Conservation (phyloP, 441 rosid species). For the Sinapis alba region DNA sequence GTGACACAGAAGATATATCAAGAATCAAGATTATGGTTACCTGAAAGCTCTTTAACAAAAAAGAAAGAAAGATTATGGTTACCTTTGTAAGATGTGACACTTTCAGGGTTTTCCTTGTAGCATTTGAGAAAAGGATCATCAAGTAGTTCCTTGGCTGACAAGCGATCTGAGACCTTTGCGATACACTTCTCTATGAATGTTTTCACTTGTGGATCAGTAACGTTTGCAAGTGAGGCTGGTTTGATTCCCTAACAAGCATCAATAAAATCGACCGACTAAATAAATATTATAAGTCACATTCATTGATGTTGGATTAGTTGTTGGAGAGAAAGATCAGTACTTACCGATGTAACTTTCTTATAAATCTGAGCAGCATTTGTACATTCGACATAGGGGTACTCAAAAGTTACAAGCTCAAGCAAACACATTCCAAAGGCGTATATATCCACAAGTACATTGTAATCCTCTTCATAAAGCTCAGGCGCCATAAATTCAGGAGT, state of each 20-base stretch:
- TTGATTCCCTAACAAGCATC: constrained; percentile 61
- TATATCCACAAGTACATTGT: constrained; percentile 72
- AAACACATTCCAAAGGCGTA: constrained; percentile 78
- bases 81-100: constrained; percentile 31
- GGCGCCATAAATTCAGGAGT: constrained; percentile 84
- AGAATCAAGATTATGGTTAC: neutral
- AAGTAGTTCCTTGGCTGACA: constrained; percentile 80
- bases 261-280: neutral
- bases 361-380: constrained; percentile 74
- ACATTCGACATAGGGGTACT: constrained; percentile 69
- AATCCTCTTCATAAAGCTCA: constrained; percentile 73
- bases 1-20: neutral
- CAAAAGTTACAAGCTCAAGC: constrained; percentile 69
- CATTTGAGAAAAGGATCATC: constrained; percentile 80
- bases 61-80: neutral
- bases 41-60: no score
- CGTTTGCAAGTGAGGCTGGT: constrained; percentile 86
- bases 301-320: neutral
- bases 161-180: constrained; percentile 69
- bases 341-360: constrained; percentile 71
- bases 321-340: constrained; percentile 35
- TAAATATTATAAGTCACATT: neutral
- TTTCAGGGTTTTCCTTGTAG: constrained; percentile 52
- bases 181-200: constrained; percentile 89
- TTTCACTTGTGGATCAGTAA: constrained; percentile 62